Evolutionary conservation across 129 eudicot species (phyloP).

Genomic region (Arctium minus): DNA sequence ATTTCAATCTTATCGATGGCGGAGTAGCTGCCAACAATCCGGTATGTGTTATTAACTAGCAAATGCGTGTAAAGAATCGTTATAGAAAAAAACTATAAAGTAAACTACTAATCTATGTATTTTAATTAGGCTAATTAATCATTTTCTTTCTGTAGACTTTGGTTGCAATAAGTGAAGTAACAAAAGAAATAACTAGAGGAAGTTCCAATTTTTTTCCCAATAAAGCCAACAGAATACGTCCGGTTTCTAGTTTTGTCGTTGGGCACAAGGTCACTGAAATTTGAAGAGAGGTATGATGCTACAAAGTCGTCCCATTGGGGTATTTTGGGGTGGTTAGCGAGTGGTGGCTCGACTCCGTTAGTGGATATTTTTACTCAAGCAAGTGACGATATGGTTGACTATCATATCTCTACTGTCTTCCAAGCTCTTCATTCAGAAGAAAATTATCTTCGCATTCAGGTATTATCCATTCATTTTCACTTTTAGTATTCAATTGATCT

Average conservation of each 20-base stretch:
- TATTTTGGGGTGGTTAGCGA: constrained; percentile 26
- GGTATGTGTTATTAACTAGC: too few species aligned
- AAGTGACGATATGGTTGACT: background rate
- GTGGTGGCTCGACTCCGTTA: constrained; percentile 34
- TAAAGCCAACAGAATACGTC: constrained; percentile 28
- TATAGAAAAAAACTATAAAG: too few species aligned
- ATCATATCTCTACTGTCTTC: constrained; percentile 9
- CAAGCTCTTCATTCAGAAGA: constrained; percentile 34
- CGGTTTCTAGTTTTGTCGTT: constrained; percentile 39
- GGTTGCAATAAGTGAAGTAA: constrained; percentile 42
- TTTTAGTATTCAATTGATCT: too few species aligned
- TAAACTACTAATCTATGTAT: background rate
- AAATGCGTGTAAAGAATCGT: too few species aligned
- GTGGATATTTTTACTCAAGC: constrained; percentile 35
- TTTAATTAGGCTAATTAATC: background rate
- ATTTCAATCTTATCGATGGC: too few species aligned
- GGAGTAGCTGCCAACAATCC: too few species aligned
- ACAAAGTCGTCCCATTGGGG: too few species aligned
- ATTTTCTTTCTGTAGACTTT: constrained; percentile 22
- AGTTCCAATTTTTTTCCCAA: constrained; percentile 17
- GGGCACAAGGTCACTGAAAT: constrained; percentile 43
- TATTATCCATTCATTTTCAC: background rate
- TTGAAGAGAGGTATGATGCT: constrained; percentile 9
- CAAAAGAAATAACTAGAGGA: constrained; percentile 28
- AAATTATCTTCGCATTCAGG: constrained; percentile 49